phyloP scores from a whole-genome alignment of 75 land plant genomes.

The Sequoiadendron giganteum region DNA sequence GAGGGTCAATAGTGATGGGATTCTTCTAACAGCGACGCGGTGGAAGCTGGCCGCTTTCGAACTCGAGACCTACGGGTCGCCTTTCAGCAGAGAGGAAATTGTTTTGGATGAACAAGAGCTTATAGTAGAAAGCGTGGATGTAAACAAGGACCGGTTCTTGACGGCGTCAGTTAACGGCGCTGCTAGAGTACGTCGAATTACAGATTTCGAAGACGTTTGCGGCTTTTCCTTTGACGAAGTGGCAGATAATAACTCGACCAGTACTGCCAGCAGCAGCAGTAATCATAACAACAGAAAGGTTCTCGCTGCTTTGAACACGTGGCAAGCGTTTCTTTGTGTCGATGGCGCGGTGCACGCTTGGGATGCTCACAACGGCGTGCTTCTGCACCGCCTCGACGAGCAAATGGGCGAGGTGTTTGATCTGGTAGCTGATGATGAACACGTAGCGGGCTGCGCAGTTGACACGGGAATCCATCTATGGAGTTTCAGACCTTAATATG shows the following conservation, averaged over 20 bases:
- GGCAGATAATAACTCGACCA: background rate
- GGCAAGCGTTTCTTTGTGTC: conserved; percentile 15
- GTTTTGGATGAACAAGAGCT: background rate
- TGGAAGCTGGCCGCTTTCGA: conserved; percentile 18
- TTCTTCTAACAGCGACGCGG: conserved; percentile 40
- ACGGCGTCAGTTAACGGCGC: background rate
- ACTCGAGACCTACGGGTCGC: conserved; percentile 20
- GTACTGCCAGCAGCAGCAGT: background rate
- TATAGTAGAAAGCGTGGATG: background rate
- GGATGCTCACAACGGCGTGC: conserved; percentile 13
- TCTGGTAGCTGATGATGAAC: conserved; percentile 16
- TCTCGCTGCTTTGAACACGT: conserved; percentile 12
- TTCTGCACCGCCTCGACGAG: conserved; percentile 5
- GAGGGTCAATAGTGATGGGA: conserved; percentile 20
- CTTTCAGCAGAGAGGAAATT: conserved; percentile 20
- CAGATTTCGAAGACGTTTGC: background rate
- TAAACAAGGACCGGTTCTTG: background rate
- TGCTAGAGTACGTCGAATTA: background rate
- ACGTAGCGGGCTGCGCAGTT: conserved; percentile 11
- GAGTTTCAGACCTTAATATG: conserved; percentile 12
- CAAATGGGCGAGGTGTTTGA: conserved; percentile 12
- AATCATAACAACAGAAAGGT: background rate
- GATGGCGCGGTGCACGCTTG: conserved; percentile 13
- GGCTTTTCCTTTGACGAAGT: background rate
- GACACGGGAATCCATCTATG: conserved; percentile 20